A percentile compares a stretch with the other conserved stretches of the same genome.
phyloP scores from a whole-genome alignment of 2,329 filamentous ascomycete genomes.

The Talaromyces sp. region DNA sequence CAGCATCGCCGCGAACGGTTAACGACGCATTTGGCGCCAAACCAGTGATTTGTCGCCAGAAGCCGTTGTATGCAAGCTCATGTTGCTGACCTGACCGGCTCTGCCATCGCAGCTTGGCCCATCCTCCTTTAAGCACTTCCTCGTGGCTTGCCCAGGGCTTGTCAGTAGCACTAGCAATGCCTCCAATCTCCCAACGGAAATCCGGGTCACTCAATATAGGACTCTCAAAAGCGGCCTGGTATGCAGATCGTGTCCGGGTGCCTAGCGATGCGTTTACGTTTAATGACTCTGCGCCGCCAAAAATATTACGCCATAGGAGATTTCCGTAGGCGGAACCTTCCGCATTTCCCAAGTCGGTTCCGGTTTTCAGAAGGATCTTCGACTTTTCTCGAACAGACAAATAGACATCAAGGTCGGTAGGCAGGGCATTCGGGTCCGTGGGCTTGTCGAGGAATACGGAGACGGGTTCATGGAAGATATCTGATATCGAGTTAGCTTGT shows the following conservation, averaged over 20 bases:
- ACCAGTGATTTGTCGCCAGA: slow-evolving; percentile 85
- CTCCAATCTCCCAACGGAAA: slow-evolving; percentile 70
- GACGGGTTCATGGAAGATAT: slow-evolving; percentile 80
- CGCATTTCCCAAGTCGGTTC: slow-evolving; percentile 87
- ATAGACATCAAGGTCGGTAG: slow-evolving; percentile 75
- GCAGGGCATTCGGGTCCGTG: slow-evolving; percentile 61
- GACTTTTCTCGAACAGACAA: slow-evolving; percentile 74
- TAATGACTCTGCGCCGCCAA: slow-evolving; percentile 87
- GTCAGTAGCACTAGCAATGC: slow-evolving; percentile 72
- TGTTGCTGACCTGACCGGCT: slow-evolving; percentile 61
- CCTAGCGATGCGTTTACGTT: slow-evolving; percentile 82
- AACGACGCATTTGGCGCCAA: slow-evolving; percentile 71
- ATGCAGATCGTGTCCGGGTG: slow-evolving; percentile 84
- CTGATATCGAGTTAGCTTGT: slow-evolving; percentile 37
- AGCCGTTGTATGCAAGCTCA: slow-evolving; percentile 70
- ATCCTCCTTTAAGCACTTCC: slow-evolving; percentile 74
- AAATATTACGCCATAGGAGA: slow-evolving; percentile 80
- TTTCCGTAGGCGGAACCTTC: slow-evolving; percentile 93
- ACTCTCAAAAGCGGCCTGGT: slow-evolving; percentile 77
- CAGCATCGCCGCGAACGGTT: slow-evolving; percentile 75
- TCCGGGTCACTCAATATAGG: slow-evolving; percentile 82
- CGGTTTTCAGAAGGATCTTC: slow-evolving; percentile 82
- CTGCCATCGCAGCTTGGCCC: slow-evolving; percentile 70
- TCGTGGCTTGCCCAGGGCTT: slow-evolving; percentile 95
- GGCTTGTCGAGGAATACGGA: slow-evolving; percentile 76